phyloP scores from a whole-genome alignment of 116 monocot species.

The Papilionanthe hybrid region DNA sequence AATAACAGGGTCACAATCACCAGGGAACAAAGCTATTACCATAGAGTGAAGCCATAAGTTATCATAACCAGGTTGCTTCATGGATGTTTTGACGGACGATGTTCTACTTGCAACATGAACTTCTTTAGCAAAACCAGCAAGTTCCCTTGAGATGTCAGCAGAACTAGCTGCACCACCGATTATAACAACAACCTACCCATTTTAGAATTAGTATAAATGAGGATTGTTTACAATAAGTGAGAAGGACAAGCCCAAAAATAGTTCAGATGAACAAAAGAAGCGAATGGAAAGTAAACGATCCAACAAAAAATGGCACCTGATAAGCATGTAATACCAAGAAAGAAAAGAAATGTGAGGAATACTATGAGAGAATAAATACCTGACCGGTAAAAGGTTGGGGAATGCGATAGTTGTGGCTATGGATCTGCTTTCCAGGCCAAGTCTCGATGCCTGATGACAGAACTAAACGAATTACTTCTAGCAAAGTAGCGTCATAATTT shows the following conservation, averaged over 20 bases:
- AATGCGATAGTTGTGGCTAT: slow-evolving; percentile 68
- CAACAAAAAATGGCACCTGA: too few relatives aligned
- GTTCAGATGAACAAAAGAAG: too few relatives aligned
- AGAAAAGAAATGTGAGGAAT: not conserved
- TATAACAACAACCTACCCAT: slow-evolving; percentile 49
- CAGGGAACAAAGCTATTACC: slow-evolving; percentile 26
- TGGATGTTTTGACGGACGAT: slow-evolving; percentile 11
- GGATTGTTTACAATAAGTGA: too few relatives aligned
- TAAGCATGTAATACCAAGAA: too few relatives aligned
- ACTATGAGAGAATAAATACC: slow-evolving; percentile 10
- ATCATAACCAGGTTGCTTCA: slow-evolving; percentile 40
- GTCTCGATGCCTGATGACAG: slow-evolving; percentile 36
- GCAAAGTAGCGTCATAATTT: too few relatives aligned
- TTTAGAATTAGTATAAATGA: not conserved
- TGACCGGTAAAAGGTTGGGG: slow-evolving; percentile 49
- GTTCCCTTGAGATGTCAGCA: slow-evolving; percentile 63
- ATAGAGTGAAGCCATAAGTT: slow-evolving; percentile 70
- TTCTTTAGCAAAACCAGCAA: slow-evolving; percentile 52
- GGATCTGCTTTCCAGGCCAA: slow-evolving; percentile 71
- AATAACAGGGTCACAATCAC: not conserved
- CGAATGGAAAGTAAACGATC: too few relatives aligned
- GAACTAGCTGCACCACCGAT: slow-evolving; percentile 65
- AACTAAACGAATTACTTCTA: too few relatives aligned
- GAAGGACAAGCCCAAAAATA: too few relatives aligned
- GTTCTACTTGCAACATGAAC: slow-evolving; percentile 59